phyloP scores from a whole-genome alignment of 371 early-diverging fungal genomes.

The Mucor velutinosus region DNA sequence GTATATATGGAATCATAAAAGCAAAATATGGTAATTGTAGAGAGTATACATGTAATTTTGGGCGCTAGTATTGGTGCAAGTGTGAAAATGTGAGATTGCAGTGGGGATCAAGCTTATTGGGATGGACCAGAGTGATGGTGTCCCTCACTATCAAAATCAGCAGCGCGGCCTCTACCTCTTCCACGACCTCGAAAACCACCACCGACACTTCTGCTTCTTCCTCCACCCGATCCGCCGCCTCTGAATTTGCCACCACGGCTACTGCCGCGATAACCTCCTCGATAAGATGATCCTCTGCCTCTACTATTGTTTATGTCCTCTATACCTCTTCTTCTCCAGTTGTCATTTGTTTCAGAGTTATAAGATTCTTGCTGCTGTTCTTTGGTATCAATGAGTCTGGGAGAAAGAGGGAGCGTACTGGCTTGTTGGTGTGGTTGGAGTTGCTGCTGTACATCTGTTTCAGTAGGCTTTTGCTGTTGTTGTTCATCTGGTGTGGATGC shows the following conservation, averaged over 20 bases:
- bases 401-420: background rate
- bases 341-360: background rate
- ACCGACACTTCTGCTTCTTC: constrained; percentile 23
- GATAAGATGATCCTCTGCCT: background rate
- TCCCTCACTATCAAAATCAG: background rate
- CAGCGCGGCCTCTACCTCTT: constrained; percentile 13
- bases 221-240: constrained; percentile 4
- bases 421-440: background rate
- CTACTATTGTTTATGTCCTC: background rate
- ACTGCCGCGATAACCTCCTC: background rate
- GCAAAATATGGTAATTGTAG: no score
- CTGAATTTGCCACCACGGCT: background rate
- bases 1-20: no score
- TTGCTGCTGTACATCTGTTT: background rate
- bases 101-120: background rate
- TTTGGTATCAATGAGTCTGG: background rate
- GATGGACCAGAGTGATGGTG: background rate
- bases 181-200: constrained; percentile 28
- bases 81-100: no score
- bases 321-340: constrained; percentile 14
- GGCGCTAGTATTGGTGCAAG: no score
- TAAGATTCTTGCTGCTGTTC: background rate
- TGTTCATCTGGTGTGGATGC: background rate
- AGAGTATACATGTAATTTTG: no score
- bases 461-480: background rate